Evolutionary conservation across 2,329 filamentous ascomycete species (phyloP).

Genomic region (Purpureocillium lavendulum): DNA sequence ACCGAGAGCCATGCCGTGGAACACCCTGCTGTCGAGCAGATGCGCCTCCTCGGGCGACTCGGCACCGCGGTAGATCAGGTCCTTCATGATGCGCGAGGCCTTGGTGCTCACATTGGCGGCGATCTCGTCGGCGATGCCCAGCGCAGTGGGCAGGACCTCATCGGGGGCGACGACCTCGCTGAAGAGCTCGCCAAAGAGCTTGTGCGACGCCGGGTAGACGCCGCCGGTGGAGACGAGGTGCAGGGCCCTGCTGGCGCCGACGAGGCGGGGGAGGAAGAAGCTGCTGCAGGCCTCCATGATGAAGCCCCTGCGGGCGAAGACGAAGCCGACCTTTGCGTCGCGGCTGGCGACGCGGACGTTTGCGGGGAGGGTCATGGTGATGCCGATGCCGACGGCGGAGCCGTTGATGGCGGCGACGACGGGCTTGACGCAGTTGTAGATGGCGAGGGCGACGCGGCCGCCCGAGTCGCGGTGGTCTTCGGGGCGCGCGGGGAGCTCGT

Average conservation of each 20-base stretch:
- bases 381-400: constrained; percentile 50
- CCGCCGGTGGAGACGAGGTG: constrained; percentile 60
- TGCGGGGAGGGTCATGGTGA: constrained; percentile 52
- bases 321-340: constrained; percentile 62
- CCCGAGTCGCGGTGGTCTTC: constrained; percentile 39
- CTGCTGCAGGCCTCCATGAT: constrained; percentile 64
- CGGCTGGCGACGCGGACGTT: constrained; percentile 44
- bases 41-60: constrained; percentile 60
- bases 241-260: constrained; percentile 56
- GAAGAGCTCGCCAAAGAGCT: constrained; percentile 53
- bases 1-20: constrained; percentile 50
- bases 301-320: constrained; percentile 63
- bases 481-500: constrained; percentile 13
- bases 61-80: constrained; percentile 57
- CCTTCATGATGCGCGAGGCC: constrained; percentile 58
- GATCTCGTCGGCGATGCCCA: constrained; percentile 59
- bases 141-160: constrained; percentile 53
- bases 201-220: constrained; percentile 44
- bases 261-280: constrained; percentile 63
- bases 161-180: constrained; percentile 53
- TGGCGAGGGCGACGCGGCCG: constrained; percentile 44
- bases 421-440: constrained; percentile 49
- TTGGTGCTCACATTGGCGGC: constrained; percentile 58
- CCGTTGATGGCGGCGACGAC: constrained; percentile 52
- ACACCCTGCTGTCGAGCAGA: constrained; percentile 58